Evolutionary conservation across 176 grass and related monocot genomes (phyloP), one percentile per base, ranked within the genome.

Genomic region (Aegilops longissima): DNA sequence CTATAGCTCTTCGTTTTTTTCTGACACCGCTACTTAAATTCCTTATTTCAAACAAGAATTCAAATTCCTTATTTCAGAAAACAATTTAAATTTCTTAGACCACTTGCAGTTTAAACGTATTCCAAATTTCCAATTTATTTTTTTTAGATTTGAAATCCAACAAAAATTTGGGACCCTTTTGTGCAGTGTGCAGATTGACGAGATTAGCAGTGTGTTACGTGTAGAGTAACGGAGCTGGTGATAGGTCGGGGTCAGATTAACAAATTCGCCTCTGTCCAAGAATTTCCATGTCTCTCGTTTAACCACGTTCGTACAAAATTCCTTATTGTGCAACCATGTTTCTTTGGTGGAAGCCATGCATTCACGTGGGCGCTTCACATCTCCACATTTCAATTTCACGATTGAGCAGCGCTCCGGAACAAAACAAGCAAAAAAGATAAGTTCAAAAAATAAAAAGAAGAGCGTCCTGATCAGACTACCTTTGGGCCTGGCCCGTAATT

Each of bases 351-450:
- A 18, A 81, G 44, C 8, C 39, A 12, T 12, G 27, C 69, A 21
- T 35, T 42, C 20, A 85, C 73, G 83, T 85, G 72, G 61, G 76
- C 73, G 12, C 54, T 42, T 62, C 86, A 25, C 54, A 38, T 6
- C 33, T 35, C 16, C 49, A 76, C 44, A 30, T 17, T 76, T 74
- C 71, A 45, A 12, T 71, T 71, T 35, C 20, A 39, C 35, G 9
- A 71, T 11, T n/a, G 35, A 40, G 35, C 69, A 71, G 35, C 27
- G 13, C 13, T 17, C 27, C 29, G 2, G 30, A 68, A 30, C 14
- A 35, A 68, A 68, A 30, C 62, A 65, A 65, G 12, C 25, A 31
- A 66, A 66, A 66, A 66, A 66, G 12, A 66, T 66, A 5, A 63
- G 61, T 24, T 52, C 4, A 6, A 2, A 17, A 16, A 23, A 39